Base-by-base conservation (phyloP, 495 filamentous ascomycete species). In the Trypethelium eluteriae region DNA sequence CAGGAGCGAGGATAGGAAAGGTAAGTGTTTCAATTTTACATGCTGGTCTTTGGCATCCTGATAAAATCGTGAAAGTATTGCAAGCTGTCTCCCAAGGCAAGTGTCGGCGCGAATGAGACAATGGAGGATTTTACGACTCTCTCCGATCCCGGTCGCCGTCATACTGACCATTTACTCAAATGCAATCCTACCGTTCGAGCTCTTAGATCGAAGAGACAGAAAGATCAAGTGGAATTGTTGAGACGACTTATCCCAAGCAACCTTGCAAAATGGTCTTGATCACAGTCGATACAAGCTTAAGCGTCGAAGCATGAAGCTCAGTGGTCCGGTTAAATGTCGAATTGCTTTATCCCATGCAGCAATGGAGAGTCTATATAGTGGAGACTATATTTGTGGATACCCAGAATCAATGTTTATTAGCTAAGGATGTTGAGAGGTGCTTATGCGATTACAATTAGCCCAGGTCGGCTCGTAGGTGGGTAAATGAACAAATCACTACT, bases 81-180 rank as follows among this genome's bases (percentile, higher is more conserved):
- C 70, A 91, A 84, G 73, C 85, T 80, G 80, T 82, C 74, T 79
- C 81, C 67, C 64, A 81, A 66, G 74, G 83, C 66, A 76, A 74
- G 76, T n/a, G 78, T 92, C 34, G 74, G 72, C 0, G 77, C 81
- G 0, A 80, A 80, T 11, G 85, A 86, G 63, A 72, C 79, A 18
- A 46, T 92, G 2, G 82, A 83, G 0, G 88, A 90, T 67, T 84
- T 80, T 67, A 89, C 86, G 0, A 86, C 91, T 6, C 72, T 91
- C 36, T 34, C 53, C 25, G 7, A 10, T 59, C 53, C 53, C 32
- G 14, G 32, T 14, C 10, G 36, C 36, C 32, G 18, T 7, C 53
- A 32, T 9, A 89, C 84, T 71, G 86, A 86, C 0, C 47, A 53
- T 41, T 80, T 82, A 82, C 82, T 18, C 73, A 81, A 70, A 75